phyloP scores from a whole-genome alignment of 2,329 filamentous ascomycete species.

The Beauveria scarabaeidicola region DNA sequence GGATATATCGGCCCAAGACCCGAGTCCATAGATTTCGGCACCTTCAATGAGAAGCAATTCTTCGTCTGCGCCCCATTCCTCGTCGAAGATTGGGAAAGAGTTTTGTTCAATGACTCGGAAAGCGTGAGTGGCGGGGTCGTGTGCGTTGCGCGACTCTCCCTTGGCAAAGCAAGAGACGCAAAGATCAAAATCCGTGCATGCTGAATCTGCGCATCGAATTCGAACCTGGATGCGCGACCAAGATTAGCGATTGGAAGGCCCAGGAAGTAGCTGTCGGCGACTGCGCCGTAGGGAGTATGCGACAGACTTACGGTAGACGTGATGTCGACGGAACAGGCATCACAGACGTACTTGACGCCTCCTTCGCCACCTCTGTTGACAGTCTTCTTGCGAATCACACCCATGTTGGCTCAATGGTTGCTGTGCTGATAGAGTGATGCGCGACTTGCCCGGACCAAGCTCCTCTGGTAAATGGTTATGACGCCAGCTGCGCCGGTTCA shows the following conservation, averaged over 20 bases:
- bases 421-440: neutral
- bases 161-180: conserved; percentile 91
- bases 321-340: conserved; percentile 92
- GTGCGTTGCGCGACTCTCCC: conserved; percentile 70
- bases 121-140: conserved; percentile 78
- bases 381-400: conserved; percentile 93
- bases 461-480: conserved; percentile 3
- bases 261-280: neutral
- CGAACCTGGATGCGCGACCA: conserved; percentile 56
- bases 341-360: conserved; percentile 92
- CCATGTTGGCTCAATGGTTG: conserved; percentile 48
- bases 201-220: conserved; percentile 77
- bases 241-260: conserved; percentile 13
- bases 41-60: conserved; percentile 90
- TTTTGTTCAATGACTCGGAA: conserved; percentile 97
- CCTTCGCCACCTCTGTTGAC: conserved; percentile 77
- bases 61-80: conserved; percentile 95
- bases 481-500: conserved; percentile 6
- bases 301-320: conserved; percentile 73
- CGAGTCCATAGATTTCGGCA: conserved; percentile 89
- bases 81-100: conserved; percentile 91
- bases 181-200: conserved; percentile 90
- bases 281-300: neutral
- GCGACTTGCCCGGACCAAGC: neutral
- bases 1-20: conserved; percentile 95